Base-by-base conservation (phyloP, 495 filamentous ascomycete genomes). In the Penicillium egyptiacum region DNA sequence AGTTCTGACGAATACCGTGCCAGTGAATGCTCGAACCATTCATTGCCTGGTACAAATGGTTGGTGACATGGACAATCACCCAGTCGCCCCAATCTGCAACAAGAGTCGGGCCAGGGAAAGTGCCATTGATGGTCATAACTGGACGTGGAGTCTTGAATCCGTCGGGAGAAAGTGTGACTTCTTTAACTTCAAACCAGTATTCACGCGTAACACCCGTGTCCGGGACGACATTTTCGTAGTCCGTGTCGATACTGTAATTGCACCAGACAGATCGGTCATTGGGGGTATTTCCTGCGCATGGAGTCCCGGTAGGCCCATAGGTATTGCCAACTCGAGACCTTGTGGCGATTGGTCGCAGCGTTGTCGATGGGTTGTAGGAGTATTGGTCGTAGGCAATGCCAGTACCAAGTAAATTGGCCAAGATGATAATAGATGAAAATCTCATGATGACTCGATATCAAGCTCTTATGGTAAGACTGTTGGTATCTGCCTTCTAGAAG, bases 51-150 rank as follows among this genome's bases (percentile, higher is more conserved):
- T 91, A 88, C 3, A 93, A 80, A 26, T 77, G 73, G 67, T 93
- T 94, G 51, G 81, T 70, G 55, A 89, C 77, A 56, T 89, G 84
- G 55, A 92, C 75, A 46, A 92, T 67, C 19, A 94, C 63, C 22
- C 70, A 73, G 67, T 93, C 90, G 43, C 88, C 88, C 54, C 86
- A 76, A 33, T 85, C 80, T 28, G 82, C 88, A 48, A 80, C 75
- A 43, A 92, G 86, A 7, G 78, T 80, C 8, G 63, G 65, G 16
- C 74, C 72, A 10, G 88, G 89, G 26, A 86, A 72, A 0, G 87
- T 70, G 3, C 83, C 85, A 66, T 94, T 94, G 73, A 93, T 87
- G 50, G 86, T 85, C 65, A 92, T 89, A 5, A 78, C 83, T 28
- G 37, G 47, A 17, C 48, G 53, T 17, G 22, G 30, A 78, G 79